A percentile compares a stretch with the other conserved stretches of the same genome.
phyloP scores from a whole-genome alignment of 2,329 filamentous ascomycete genomes.

The Ceratocystis cacaofunesta region DNA sequence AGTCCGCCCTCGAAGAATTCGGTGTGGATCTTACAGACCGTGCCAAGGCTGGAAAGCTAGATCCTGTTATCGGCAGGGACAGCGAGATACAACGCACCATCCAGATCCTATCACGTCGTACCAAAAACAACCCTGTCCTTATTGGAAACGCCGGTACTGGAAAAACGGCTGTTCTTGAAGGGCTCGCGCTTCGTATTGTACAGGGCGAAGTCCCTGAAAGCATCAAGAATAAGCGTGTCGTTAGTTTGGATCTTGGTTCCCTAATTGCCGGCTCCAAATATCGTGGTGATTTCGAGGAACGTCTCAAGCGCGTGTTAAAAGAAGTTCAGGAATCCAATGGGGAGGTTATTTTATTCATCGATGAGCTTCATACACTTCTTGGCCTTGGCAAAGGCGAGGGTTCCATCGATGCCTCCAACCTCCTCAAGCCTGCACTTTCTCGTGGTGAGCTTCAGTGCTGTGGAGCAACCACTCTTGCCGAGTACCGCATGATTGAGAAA shows the following conservation, averaged over 20 bases:
- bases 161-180: constrained; percentile 87
- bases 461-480: constrained; percentile 81
- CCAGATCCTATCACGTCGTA: constrained; percentile 78
- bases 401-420: constrained; percentile 88
- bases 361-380: constrained; percentile 81
- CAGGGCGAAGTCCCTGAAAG: constrained; percentile 88
- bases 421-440: constrained; percentile 85
- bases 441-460: constrained; percentile 89
- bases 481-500: constrained; percentile 90
- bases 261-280: constrained; percentile 95
- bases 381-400: constrained; percentile 91
- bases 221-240: constrained; percentile 84
- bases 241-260: constrained; percentile 75
- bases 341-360: constrained; percentile 84
- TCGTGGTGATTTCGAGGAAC: constrained; percentile 87
- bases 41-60: constrained; percentile 77
- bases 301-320: constrained; percentile 76
- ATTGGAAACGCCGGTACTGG: constrained; percentile 84
- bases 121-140: constrained; percentile 92
- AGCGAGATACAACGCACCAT: constrained; percentile 87
- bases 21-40: constrained; percentile 78
- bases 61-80: constrained; percentile 90
- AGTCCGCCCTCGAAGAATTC: constrained; percentile 78
- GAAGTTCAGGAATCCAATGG: constrained; percentile 84
- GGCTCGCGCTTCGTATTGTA: constrained; percentile 77